phyloP scores from a whole-genome alignment of 2,329 filamentous ascomycete genomes.

The Botrytis fragariae region DNA sequence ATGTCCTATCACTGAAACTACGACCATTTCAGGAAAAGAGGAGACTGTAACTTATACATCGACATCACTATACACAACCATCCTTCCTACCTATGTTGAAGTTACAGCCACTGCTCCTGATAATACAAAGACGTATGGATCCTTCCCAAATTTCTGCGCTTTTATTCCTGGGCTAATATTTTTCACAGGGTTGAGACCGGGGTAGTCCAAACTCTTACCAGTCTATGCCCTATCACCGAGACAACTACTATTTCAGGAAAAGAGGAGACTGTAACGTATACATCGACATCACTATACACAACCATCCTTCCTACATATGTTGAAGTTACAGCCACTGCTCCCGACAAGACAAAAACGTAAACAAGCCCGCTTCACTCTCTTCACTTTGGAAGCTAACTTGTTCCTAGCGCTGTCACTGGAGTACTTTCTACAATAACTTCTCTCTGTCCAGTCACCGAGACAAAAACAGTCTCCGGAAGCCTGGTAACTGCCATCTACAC shows the following conservation, averaged over 20 bases:
- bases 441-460: conserved; percentile 39
- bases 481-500: conserved; percentile 11
- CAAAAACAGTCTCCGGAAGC: not conserved
- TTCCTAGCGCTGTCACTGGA: conserved; percentile 5
- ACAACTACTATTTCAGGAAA: conserved; percentile 18
- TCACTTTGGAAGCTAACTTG: not conserved
- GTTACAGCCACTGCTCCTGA: conserved; percentile 13
- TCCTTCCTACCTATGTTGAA: not conserved
- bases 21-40: conserved; percentile 18
- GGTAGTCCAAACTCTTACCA: conserved; percentile 15
- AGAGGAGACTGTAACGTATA: conserved; percentile 13
- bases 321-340: conserved; percentile 2
- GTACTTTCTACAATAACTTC: conserved; percentile 8
- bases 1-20: conserved; percentile 39
- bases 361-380: not conserved
- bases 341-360: not conserved
- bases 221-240: conserved; percentile 39
- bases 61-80: not conserved
- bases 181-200: not conserved
- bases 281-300: conserved; percentile 6
- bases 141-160: not conserved
- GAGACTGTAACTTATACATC: conserved; percentile 14
- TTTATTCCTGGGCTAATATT: not conserved
- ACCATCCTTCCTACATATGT: not conserved
- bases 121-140: not conserved